Evolutionary conservation across 2,329 filamentous ascomycete species (phyloP), one percentile per base, ranked within the genome.

Genomic region (Aspergillus sojae): DNA sequence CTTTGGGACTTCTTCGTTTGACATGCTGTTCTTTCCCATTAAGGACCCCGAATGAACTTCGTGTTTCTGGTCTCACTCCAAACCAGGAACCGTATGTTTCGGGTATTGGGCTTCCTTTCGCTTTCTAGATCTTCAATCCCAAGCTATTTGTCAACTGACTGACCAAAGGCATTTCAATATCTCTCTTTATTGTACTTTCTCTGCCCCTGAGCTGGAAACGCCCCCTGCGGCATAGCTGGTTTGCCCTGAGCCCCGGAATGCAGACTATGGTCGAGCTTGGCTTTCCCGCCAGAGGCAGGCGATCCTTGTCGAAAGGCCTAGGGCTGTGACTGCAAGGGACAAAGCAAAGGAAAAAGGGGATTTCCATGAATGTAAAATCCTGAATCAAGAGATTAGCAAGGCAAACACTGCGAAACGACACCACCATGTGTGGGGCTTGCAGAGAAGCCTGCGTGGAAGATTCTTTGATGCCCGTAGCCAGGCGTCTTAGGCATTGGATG

Each of bases 371-470:
- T 52, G 39, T 41, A 43, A 14, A n/a, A 19, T 36, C 12, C 30
- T 3, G 32, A 56, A 62, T 48, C 41, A 64, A 55, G 56, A 58
- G 50, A 53, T 52, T 9, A 32, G 11, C 57, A 60, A 48, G 41
- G 21, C 53, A 57, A 48, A 36, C 48, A 43, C 59, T 48, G 58
- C 57, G 39, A 57, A 60, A 65, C 67, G 64, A 65, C 60, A 67
- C 71, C 61, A 63, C 30, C 30, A 70, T 21, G 30, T 14, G 70
- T 69, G 66, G 58, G 62, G 63, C 30, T 67, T 75, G 72, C 74
- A 76, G 65, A 71, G 74, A 77, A 77, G 69, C 58, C 63, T 73
- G 70, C 70, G 72, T 73, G 65, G 74, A 77, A 76, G 59, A 19
- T 75, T 75, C 71, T 70, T 66, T 71, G 65, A 65, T 21, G 43